A percentile compares a stretch with the other conserved stretches of the same genome.
These are phyloP conservation scores for Astrothelium subdiscretum DNA, from an alignment of 495 filamentous ascomycete genomes.

Conservation along the genomic window DNA sequence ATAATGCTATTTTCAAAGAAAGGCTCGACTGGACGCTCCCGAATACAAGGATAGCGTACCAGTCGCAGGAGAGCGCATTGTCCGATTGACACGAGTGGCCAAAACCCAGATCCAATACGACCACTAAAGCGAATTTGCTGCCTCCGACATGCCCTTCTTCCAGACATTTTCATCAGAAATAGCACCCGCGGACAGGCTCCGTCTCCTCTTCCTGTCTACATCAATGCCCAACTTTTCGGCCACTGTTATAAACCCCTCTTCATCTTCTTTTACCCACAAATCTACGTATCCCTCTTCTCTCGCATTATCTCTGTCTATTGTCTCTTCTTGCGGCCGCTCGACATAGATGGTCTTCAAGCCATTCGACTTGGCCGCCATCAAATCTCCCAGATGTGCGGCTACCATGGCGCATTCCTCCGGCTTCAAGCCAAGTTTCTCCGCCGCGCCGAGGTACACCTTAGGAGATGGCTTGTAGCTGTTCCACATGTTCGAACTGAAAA, in stretches of 20 bases:
- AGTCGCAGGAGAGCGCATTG: too few species aligned
- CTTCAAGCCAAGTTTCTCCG: slow-evolving; percentile 41
- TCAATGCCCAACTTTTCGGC: slow-evolving; percentile 36
- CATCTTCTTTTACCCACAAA: slow-evolving; percentile 41
- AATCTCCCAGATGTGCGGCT: slow-evolving; percentile 61
- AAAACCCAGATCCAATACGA: background rate
- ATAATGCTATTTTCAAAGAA: too few species aligned
- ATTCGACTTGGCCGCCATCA: slow-evolving; percentile 50
- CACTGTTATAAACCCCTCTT: slow-evolving; percentile 44
- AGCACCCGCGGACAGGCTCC: slow-evolving; percentile 1
- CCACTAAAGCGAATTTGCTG: background rate
- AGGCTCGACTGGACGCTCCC: too few species aligned
- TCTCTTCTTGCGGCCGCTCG: slow-evolving; percentile 55
- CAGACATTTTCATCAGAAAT: background rate
- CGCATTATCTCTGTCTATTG: slow-evolving; percentile 39
- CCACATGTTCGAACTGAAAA: slow-evolving; percentile 59
- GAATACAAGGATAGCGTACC: too few species aligned
- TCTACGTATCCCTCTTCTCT: slow-evolving; percentile 51
- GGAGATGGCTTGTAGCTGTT: slow-evolving; percentile 67
- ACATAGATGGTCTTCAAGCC: slow-evolving; percentile 67
- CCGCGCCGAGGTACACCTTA: slow-evolving; percentile 57
- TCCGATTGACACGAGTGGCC: background rate
- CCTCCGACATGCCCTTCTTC: background rate
- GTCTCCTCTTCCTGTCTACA: slow-evolving; percentile 5
- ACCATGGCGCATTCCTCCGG: slow-evolving; percentile 60